Conservation (phyloP, 164 flowering plant genomes). For the Platanus orientalis region DNA sequence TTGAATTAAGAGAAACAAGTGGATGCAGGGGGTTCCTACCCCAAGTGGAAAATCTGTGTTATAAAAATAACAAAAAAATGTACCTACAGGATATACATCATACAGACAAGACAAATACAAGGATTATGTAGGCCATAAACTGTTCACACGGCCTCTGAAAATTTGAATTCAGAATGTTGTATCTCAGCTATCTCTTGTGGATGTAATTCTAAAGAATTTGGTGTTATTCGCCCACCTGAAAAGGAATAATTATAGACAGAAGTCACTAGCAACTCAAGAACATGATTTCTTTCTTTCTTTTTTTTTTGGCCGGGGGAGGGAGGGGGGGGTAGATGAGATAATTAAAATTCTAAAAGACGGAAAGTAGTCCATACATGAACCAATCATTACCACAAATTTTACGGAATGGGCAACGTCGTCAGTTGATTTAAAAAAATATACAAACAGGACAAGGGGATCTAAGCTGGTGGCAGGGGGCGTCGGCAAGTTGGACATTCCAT, state of each 20-base stretch:
- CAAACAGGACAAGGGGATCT: slow-evolving; percentile 20
- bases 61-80: neutral
- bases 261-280: neutral
- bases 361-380: too few relatives aligned
- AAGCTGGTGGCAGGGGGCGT: slow-evolving; percentile 88
- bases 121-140: neutral
- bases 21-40: neutral
- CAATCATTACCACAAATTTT: slow-evolving; percentile 11
- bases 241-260: neutral
- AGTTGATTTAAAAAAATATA: slow-evolving; percentile 22
- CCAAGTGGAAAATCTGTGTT: neutral
- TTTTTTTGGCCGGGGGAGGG: too few relatives aligned
- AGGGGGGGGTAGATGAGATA: too few relatives aligned
- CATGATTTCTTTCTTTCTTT: too few relatives aligned
- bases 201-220: neutral
- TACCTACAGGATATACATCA: slow-evolving; percentile 8
- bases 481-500: slow-evolving; percentile 99
- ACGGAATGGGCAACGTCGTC: slow-evolving; percentile 12
- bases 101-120: slow-evolving; percentile 10
- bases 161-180: neutral
- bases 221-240: slow-evolving; percentile 9
- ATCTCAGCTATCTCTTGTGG: neutral
- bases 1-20: too few relatives aligned
- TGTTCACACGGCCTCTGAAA: neutral
- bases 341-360: too few relatives aligned